These are phyloP conservation scores for Didymella segeticola DNA, from an alignment of 2,329 filamentous ascomycete genomes.

Conservation along the genomic window DNA sequence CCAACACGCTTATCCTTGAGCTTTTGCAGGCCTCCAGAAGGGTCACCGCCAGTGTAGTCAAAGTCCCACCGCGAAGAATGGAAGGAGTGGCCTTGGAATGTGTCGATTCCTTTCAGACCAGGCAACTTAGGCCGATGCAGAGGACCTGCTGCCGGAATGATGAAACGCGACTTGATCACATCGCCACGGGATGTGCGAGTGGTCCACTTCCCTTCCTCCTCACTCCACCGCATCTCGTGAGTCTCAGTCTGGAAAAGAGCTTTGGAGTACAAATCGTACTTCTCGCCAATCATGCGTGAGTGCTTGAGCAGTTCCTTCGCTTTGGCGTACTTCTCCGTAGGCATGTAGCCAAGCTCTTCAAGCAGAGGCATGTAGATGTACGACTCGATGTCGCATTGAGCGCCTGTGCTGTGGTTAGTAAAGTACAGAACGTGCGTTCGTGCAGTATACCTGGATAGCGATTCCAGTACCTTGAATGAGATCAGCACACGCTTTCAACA, in stretches of 20 bases:
- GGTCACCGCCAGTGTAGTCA: slow-evolving; percentile 32
- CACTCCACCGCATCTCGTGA: slow-evolving; percentile 57
- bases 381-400: slow-evolving; percentile 38
- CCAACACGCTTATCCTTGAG: slow-evolving; percentile 46
- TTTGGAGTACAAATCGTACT: slow-evolving; percentile 52
- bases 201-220: slow-evolving; percentile 42
- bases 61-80: slow-evolving; percentile 40
- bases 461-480: slow-evolving; percentile 52
- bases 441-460: slow-evolving; percentile 25
- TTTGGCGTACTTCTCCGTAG: slow-evolving; percentile 57
- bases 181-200: slow-evolving; percentile 33
- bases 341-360: slow-evolving; percentile 56
- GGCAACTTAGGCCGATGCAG: slow-evolving; percentile 51
- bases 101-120: slow-evolving; percentile 29
- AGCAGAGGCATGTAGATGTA: slow-evolving; percentile 41
- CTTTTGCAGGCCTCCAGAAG: slow-evolving; percentile 36
- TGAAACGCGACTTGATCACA: slow-evolving; percentile 48
- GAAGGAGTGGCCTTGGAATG: slow-evolving; percentile 39
- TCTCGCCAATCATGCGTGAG: slow-evolving; percentile 53
- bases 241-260: slow-evolving; percentile 59
- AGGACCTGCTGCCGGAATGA: slow-evolving; percentile 52
- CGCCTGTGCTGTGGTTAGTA: slow-evolving; percentile 4
- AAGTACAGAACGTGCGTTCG: not conserved
- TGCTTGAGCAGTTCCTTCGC: slow-evolving; percentile 58
- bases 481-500: not conserved